A percentile compares a stretch with the other conserved stretches of the same genome.
Evolutionary conservation across 2,329 filamentous ascomycete species (phyloP).

Genomic region (Fusarium humuli): DNA sequence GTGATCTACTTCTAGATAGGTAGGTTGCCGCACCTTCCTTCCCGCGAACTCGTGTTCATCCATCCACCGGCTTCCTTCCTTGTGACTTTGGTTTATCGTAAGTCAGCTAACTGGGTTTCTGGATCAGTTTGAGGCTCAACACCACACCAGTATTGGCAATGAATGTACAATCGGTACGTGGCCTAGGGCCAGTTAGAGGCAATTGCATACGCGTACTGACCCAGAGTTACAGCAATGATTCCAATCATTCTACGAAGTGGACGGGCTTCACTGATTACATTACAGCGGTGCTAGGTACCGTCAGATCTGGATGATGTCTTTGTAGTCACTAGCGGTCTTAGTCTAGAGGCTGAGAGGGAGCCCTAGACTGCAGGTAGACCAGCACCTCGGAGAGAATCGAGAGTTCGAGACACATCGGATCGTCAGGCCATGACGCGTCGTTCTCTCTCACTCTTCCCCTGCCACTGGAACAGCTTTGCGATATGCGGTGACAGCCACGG

Average conservation of each 20-base stretch:
- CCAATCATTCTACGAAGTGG: not conserved
- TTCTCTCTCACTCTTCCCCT: slow-evolving; percentile 19
- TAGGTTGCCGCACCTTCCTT: slow-evolving; percentile 23
- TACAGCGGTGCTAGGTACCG: not conserved
- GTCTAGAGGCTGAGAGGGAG: slow-evolving; percentile 1
- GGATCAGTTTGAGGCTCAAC: slow-evolving; percentile 28
- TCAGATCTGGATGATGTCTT: slow-evolving; percentile 10
- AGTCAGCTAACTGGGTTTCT: slow-evolving; percentile 9
- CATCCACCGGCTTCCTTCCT: slow-evolving; percentile 25
- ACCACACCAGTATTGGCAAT: slow-evolving; percentile 36
- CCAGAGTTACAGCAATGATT: slow-evolving; percentile 6
- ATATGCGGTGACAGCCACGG: slow-evolving; percentile 33
- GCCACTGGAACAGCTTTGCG: slow-evolving; percentile 25
- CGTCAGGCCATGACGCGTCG: slow-evolving; percentile 47
- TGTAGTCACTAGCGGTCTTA: not conserved
- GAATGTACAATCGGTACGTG: slow-evolving; percentile 29
- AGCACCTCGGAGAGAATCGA: slow-evolving; percentile 29
- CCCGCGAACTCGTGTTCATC: slow-evolving; percentile 24
- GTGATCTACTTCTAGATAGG: slow-evolving; percentile 23
- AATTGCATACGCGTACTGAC: slow-evolving; percentile 37
- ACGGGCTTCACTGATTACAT: not conserved
- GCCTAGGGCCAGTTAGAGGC: slow-evolving; percentile 18
- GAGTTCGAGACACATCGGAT: slow-evolving; percentile 39
- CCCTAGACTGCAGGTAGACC: slow-evolving; percentile 2
- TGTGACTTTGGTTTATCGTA: slow-evolving; percentile 29